A percentile compares a stretch with the other conserved stretches of the same genome.
phyloP scores from a whole-genome alignment of 768 basidiomycete species.

The Lanmaoa rubissima region DNA sequence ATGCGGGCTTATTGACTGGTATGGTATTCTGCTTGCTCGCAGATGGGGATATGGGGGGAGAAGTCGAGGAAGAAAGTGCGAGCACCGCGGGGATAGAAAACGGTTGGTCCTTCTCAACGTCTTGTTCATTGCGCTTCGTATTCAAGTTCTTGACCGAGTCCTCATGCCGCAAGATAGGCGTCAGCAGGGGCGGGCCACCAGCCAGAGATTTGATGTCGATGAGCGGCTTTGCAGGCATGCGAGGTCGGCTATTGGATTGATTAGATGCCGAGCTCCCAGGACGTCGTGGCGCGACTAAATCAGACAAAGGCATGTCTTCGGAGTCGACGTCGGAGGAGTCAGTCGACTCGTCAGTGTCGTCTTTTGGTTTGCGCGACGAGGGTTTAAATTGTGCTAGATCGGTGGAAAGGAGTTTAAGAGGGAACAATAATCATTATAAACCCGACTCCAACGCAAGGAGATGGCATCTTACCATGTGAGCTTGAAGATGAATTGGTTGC shows the following conservation, averaged over 20 bases:
- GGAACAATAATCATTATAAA: neutral
- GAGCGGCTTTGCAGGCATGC: conserved; percentile 43
- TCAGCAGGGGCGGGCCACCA: conserved; percentile 37
- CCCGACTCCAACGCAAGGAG: neutral
- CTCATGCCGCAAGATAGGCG: conserved; percentile 31
- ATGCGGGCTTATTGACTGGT: neutral
- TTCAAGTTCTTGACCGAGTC: conserved; percentile 25
- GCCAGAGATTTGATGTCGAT: conserved; percentile 37
- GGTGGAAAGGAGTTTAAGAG: neutral
- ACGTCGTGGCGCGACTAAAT: conserved; percentile 57
- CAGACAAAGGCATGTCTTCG: conserved; percentile 63
- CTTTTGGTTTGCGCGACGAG: conserved; percentile 2
- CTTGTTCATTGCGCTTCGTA: conserved; percentile 20
- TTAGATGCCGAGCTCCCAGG: conserved; percentile 60
- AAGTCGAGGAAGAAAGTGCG: conserved; percentile 17
- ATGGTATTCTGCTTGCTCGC: conserved; percentile 5
- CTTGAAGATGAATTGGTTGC: conserved; percentile 30
- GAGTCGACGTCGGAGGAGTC: conserved; percentile 44
- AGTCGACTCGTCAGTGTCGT: conserved; percentile 25
- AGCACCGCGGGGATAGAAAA: conserved; percentile 31
- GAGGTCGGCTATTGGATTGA: conserved; percentile 23
- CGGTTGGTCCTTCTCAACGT: conserved; percentile 25
- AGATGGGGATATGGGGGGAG: conserved; percentile 20
- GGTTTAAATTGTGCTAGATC: conserved; percentile 6
- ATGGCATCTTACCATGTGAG: conserved; percentile 29